Percentiles rank a stretch among this genome's conserved stretches.
These are phyloP conservation scores for Tetradesmus obliquus DNA, from an alignment of 139 green algal genomes.

Conservation along the genomic window DNA sequence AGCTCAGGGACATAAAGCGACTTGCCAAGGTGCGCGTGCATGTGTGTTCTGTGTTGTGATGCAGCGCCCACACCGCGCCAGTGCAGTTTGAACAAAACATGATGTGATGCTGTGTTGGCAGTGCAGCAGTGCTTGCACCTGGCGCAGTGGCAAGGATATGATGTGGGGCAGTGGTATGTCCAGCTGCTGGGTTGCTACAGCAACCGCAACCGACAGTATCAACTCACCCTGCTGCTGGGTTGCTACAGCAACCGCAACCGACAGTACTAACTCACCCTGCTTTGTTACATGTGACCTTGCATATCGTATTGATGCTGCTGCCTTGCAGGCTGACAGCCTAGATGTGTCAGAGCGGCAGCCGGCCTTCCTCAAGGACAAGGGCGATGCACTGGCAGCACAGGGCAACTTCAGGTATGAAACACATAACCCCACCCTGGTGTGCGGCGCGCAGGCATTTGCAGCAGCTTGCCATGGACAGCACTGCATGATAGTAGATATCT, in stretches of 20 bases:
- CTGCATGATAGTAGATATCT: not conserved
- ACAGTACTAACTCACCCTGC: not conserved
- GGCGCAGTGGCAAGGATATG: no score
- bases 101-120: not conserved
- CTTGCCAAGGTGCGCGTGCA: slow-evolving; percentile 25
- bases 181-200: no score
- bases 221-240: no score
- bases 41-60: not conserved
- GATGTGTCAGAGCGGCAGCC: slow-evolving; percentile 78
- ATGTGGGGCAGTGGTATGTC: no score
- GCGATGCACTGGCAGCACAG: slow-evolving; percentile 65
- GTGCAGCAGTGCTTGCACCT: not conserved
- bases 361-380: slow-evolving; percentile 86
- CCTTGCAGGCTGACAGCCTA: slow-evolving; percentile 43
- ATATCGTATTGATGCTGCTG: not conserved
- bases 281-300: not conserved
- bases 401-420: slow-evolving; percentile 64
- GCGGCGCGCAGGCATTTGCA: not conserved
- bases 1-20: slow-evolving; percentile 66
- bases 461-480: not conserved
- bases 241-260: not conserved
- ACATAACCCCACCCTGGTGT: not conserved
- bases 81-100: not conserved
- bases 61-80: not conserved
- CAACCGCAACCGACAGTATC: no score